phyloP scores from a whole-genome alignment of 2,329 filamentous ascomycete species.

The Sporothrix luriei region DNA sequence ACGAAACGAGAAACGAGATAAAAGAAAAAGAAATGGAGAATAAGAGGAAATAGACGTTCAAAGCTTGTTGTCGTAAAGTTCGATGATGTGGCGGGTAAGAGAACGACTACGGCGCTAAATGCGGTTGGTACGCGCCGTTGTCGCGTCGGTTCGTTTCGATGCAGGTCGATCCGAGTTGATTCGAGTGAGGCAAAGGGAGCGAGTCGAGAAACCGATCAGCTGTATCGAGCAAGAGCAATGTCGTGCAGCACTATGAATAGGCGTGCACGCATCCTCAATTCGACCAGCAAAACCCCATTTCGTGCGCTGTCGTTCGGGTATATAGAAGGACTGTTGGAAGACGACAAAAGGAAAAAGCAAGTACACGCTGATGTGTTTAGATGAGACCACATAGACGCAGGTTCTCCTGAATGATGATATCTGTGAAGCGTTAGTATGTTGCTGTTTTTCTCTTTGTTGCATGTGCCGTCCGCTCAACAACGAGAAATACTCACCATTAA shows the following conservation, averaged over 20 bases:
- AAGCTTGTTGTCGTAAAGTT: slow-evolving; percentile 41
- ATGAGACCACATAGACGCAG: slow-evolving; percentile 58
- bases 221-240: background rate
- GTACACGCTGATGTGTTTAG: slow-evolving; percentile 28
- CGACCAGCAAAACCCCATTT: slow-evolving; percentile 13
- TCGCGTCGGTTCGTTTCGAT: background rate
- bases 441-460: too few relatives aligned
- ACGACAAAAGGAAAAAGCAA: slow-evolving; percentile 32
- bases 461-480: background rate
- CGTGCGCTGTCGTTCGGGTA: slow-evolving; percentile 33
- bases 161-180: background rate
- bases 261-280: background rate
- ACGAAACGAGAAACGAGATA: slow-evolving; percentile 33
- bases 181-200: slow-evolving; percentile 3
- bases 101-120: slow-evolving; percentile 14
- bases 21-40: slow-evolving; percentile 36
- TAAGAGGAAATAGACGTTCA: slow-evolving; percentile 38
- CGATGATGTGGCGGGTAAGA: slow-evolving; percentile 33
- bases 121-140: slow-evolving; percentile 1
- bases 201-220: background rate
- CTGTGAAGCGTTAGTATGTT: slow-evolving; percentile 58
- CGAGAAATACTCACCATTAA: slow-evolving; percentile 76
- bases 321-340: slow-evolving; percentile 30
- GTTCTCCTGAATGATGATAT: slow-evolving; percentile 99
- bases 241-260: background rate